These are phyloP conservation scores for Fusarium metavorans DNA, from an alignment of 2,329 filamentous ascomycete species.

Conservation along the genomic window DNA sequence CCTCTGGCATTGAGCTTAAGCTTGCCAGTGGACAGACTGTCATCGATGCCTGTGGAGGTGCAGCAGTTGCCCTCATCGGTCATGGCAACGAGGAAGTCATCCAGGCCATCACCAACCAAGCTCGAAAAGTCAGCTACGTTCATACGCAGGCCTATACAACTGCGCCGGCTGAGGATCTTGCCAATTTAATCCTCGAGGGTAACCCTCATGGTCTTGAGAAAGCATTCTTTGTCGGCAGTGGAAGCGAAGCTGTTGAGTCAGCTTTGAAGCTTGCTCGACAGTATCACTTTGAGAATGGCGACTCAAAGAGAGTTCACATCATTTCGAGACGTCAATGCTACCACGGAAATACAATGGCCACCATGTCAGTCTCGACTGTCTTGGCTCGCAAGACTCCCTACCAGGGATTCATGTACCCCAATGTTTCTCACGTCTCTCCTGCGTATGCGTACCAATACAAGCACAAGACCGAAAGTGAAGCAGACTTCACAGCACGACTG, in stretches of 20 bases:
- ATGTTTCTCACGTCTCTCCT: constrained; percentile 33
- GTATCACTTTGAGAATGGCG: constrained; percentile 55
- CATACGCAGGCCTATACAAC: constrained; percentile 42
- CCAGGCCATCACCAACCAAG: constrained; percentile 66
- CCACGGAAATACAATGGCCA: constrained; percentile 61
- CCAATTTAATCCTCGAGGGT: constrained; percentile 27
- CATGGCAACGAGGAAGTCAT: constrained; percentile 68
- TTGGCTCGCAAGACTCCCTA: constrained; percentile 28
- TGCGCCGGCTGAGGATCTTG: constrained; percentile 36
- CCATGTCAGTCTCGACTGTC: constrained; percentile 51
- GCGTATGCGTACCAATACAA: constrained; percentile 23
- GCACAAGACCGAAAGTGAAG: constrained; percentile 11
- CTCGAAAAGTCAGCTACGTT: constrained; percentile 51
- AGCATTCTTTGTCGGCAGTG: constrained; percentile 41
- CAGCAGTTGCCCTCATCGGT: constrained; percentile 74
- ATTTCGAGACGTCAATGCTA: constrained; percentile 58
- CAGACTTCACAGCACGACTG: constrained; percentile 16
- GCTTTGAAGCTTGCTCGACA: constrained; percentile 62
- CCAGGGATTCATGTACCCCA: constrained; percentile 30
- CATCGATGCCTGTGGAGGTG: constrained; percentile 76
- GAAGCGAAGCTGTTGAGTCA: constrained; percentile 57
- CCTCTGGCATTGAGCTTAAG: constrained; percentile 49
- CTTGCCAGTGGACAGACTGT: constrained; percentile 62
- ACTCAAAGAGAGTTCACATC: constrained; percentile 44
- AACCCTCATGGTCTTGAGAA: constrained; percentile 36